phyloP scores from a whole-genome alignment of 2,329 filamentous ascomycete genomes.

The Trichophyton equinum region DNA sequence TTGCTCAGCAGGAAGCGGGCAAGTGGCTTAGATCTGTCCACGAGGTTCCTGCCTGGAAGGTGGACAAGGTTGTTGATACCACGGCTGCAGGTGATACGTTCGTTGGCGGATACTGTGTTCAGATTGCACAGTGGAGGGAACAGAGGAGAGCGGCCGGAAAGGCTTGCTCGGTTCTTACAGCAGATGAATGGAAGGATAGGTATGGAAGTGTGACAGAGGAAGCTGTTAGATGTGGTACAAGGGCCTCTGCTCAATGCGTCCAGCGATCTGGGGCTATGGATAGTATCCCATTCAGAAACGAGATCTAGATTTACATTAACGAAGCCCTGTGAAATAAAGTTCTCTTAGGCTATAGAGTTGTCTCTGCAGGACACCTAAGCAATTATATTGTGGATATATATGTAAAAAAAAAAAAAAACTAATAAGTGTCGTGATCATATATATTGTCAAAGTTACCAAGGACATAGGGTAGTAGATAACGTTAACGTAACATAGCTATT shows the following conservation, averaged over 20 bases:
- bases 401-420: too few species aligned
- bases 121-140: conserved; percentile 45
- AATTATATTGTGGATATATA: too few species aligned
- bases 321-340: neutral
- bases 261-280: conserved; percentile 36
- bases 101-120: conserved; percentile 73
- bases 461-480: too few species aligned
- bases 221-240: conserved; percentile 32
- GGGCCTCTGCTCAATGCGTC: conserved; percentile 34
- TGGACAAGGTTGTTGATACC: conserved; percentile 68
- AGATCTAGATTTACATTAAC: conserved; percentile 17
- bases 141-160: conserved; percentile 33
- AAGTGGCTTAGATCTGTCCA: conserved; percentile 20
- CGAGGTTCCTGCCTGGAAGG: conserved; percentile 51
- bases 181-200: conserved; percentile 24
- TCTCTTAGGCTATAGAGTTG: too few species aligned
- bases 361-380: too few species aligned
- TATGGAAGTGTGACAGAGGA: conserved; percentile 36
- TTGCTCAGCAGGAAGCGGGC: conserved; percentile 23
- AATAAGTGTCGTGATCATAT: too few species aligned
- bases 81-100: conserved; percentile 93
- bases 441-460: too few species aligned
- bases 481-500: too few species aligned
- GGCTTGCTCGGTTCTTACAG: conserved; percentile 35
- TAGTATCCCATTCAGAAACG: conserved; percentile 38